These are phyloP conservation scores for Metahyphopichia silvanorum DNA, from an alignment of 805 yeast genomes.

Conservation along the genomic window DNA sequence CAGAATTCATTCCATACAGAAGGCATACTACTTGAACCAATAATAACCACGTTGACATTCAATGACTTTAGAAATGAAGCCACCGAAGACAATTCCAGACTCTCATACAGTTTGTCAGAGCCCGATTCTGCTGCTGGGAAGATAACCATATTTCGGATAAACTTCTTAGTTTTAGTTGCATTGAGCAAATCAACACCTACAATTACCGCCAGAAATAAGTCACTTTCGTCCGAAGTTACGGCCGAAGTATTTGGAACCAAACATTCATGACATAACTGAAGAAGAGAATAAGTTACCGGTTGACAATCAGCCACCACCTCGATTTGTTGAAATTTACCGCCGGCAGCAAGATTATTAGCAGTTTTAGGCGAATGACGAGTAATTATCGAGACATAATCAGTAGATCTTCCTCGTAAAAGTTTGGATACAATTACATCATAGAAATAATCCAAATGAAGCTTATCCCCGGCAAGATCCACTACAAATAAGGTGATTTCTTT, in stretches of 20 bases:
- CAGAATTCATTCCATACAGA: not conserved
- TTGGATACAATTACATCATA: slow-evolving; percentile 31
- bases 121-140: slow-evolving; percentile 17
- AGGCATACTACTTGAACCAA: not conserved
- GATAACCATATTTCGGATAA: slow-evolving; percentile 33
- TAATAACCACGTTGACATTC: not conserved
- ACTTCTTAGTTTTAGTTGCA: slow-evolving; percentile 26
- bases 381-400: slow-evolving; percentile 37
- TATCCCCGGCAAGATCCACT: slow-evolving; percentile 39
- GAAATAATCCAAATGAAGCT: slow-evolving; percentile 38
- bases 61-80: not conserved
- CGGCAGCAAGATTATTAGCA: slow-evolving; percentile 9
- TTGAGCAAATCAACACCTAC: slow-evolving; percentile 33
- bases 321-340: slow-evolving; percentile 14
- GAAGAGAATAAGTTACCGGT: slow-evolving; percentile 15
- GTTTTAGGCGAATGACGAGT: slow-evolving; percentile 20
- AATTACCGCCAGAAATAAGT: slow-evolving; percentile 26
- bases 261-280: slow-evolving; percentile 9
- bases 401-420: slow-evolving; percentile 28
- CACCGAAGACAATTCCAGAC: not conserved
- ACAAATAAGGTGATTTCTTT: slow-evolving; percentile 46
- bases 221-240: slow-evolving; percentile 11
- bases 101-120: not conserved
- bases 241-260: slow-evolving; percentile 7
- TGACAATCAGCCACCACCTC: slow-evolving; percentile 15